Evolutionary conservation across 2,329 filamentous ascomycete genomes (phyloP), one percentile per base, ranked within the genome.

Genomic region (Xylariomycetidae sp.): DNA sequence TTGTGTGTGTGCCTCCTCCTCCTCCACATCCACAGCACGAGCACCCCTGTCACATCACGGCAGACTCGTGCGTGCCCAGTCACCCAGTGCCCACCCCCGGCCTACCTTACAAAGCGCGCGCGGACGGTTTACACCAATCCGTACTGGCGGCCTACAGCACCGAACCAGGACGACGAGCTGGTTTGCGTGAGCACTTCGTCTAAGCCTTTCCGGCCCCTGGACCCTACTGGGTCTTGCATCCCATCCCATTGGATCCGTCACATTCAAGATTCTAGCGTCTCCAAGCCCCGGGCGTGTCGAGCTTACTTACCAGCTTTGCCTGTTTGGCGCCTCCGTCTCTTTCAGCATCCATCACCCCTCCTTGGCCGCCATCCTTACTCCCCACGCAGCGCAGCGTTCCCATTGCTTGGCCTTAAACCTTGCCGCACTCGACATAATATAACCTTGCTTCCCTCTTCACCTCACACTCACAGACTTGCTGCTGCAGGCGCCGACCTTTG

Each of bases 401-500:
- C n/a, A n/a, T n/a, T n/a, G n/a, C n/a, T n/a, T n/a, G n/a, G n/a
- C n/a, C n/a, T n/a, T n/a, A n/a, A n/a, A n/a, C n/a, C n/a, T n/a
- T n/a, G n/a, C n/a, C n/a, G n/a, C n/a, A 23, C 8, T 23, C 20
- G 20, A 49, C 46, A 50, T 54, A 57, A 51, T 59, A 60, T 58
- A 60, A 54, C 49, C 41, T 51, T 42, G 45, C 41, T 37, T 45
- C 42, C 51, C 52, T 48, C 48, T 44, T 40, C 43, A 27, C 31
- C 36, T 34, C 27, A 18, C 32, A n/a, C 32, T 28, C 27, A n/a
- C 20, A 8, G 8, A 8, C n/a, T 23, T 23, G 8, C 31, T 30
- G 41, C 43, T 51, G 45, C 53, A 58, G 56, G 59, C 65, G 55
- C 58, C 52, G 53, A 48, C 49, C 51, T 33, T 46, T 34, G 36